Evolutionary conservation across 208 protist species (phyloP), one percentile per base, ranked within the genome.

Genomic region (Trypanosoma cruzi): DNA sequence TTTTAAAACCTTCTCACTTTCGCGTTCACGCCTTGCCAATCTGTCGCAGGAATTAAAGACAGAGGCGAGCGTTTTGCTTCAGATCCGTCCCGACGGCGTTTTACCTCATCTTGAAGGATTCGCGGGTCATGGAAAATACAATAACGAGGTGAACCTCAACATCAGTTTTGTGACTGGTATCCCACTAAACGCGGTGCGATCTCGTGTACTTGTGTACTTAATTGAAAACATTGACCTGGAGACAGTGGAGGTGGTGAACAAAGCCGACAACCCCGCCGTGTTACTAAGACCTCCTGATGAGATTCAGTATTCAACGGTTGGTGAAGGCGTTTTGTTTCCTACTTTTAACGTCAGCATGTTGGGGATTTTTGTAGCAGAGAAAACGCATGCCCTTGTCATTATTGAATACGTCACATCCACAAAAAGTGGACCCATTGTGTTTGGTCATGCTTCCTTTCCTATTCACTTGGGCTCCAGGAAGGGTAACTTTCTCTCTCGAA

Each of bases 401-500:
- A 78, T 90, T 31, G 85, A 94, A 71, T 94, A 89, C 65, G 67
- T 89, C 48, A 84, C 62, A 22, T 53, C 22, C 8, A 24, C 11
- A 22, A 49, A 77, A 36, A 26, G 52, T 6, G 34, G 49, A 5
- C 82, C 77, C 6, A 72, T 85, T 40, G 72, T 81, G 8, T 69
- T 94, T 50, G 89, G 89, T 8, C 85, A 92, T 75, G 81, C 68
- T 61, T 79, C 71, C 61, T 29, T 92, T 28, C 86, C 85, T 24
- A 82, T 94, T 64, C 75, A 87, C 64, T 64, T 18, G 11, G 22
- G 36, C 48, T 73, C 73, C 29, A 65, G 71, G 34, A 69, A 61
- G 8, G 89, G 89, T 59, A 94, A 88, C 72, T 94, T 84, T 42
- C 18, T 90, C 18, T 77, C 67, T 52, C 89, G 89, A 46, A 32